Base-by-base conservation (phyloP, 176 grass and related monocot species). In the Areca catechu region DNA sequence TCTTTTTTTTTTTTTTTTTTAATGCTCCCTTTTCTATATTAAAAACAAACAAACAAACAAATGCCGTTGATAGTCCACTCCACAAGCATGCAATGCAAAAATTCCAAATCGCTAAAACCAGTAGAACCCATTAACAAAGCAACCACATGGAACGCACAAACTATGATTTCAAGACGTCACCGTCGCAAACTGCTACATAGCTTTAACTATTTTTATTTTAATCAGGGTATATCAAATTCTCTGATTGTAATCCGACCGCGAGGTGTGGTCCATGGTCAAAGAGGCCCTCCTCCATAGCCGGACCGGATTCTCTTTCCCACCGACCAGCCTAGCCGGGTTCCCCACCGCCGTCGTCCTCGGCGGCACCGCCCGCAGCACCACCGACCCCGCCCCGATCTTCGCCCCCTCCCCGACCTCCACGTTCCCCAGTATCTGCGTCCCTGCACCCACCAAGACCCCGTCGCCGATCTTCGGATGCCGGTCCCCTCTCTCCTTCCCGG, bases 391-490 rank as follows among this genome's bases (percentile, higher is more conserved):
- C 3, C 93, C 93, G 19, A 98, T 78, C 75, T 92, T 92, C 0
- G 87, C 81, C 16, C 87, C 81, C 4, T 63, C 61, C 0, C 93
- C 87, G 12, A 98, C 61, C n/a, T 14, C 75, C 51, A 98, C 83
- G 58, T 78, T 83, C 48, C 93, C 93, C 19, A 98, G 78, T 24
- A 98, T 86, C 62, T 80, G 84, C 10, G 93, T 80, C 0, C 87
- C 87, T 16, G 93, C 83, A 19, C 93, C 93, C 57, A 98, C 79
- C 24, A 92, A 76, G 57, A 98, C 93, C 0, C 87, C 81, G 56
- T 92, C 73, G 37, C 76, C 84, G 55, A 98, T 68, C 77, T 98
- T 98, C 1, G 87, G 93, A 62, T 98, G 93, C 17, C 87, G 75
- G 62, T 98, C 93, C 20, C 92, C 93, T 21, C 63, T 60, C 47